Base-by-base conservation (phyloP, 495 filamentous ascomycete genomes). In the Penicillium mononematosum region DNA sequence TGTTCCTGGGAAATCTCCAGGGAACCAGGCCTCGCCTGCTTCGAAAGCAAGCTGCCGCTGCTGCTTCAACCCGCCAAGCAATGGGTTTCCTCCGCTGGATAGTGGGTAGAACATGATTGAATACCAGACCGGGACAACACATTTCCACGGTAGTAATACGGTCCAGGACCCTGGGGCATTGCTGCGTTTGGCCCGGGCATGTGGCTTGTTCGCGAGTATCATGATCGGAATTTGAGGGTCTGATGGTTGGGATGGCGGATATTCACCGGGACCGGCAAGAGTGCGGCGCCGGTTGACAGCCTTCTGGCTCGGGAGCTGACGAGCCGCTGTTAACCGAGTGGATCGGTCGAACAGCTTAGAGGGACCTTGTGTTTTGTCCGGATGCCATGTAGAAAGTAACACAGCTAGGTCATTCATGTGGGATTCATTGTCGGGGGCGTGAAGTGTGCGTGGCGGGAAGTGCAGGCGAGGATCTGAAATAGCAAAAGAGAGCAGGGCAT, bases 141-240 rank as follows among this genome's bases (percentile, higher is more conserved):
- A 96, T 64, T 91, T 93, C 92, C 94, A 98, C 0, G 94, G 94
- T 3, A 94, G 76, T 31, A 98, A 78, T 2, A 98, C 62, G 1
- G 88, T 95, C 92, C 92, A 98, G 2, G 77, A 84, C 0, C 88
- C 88, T 45, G 87, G 85, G 10, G 77, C 75, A n/a, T 75, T 75
- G 50, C 52, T 74, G 45, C 61, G 63, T 24, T 62, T 76, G 7
- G 63, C 55, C n/a, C 67, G 64, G 36, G 64, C 57, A 14, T 69
- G 58, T 24, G 78, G 66, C 11, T 81, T 79, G 14, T 82, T 86
- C 31, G 88, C 80, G 10, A 89, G 70, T 22, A 92, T 72, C 12
- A 96, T 79, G 29, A 95, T 76, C 3, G 94, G 95, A 38, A 98
- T 94, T 5, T 80, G 72, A 5, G 90, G 91, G 62, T 98, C 95